A percentile compares a stretch with the other conserved stretches of the same genome.
phyloP scores from a whole-genome alignment of 768 basidiomycete genomes.

The Multifurca ochricompacta region DNA sequence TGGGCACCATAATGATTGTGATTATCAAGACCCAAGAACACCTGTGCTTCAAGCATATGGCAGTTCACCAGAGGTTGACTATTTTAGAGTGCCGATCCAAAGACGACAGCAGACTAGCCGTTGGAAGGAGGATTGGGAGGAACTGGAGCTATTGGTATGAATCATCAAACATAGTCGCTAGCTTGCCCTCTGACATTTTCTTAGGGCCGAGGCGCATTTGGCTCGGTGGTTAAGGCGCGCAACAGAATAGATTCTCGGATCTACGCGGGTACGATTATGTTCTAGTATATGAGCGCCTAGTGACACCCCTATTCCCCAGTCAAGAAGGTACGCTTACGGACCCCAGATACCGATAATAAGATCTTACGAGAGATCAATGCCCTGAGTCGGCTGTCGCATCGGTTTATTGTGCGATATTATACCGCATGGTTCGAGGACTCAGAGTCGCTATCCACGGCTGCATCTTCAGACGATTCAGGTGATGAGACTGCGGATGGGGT shows the following conservation, averaged over 20 bases:
- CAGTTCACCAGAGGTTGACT: conserved; percentile 61
- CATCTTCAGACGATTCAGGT: conserved; percentile 40
- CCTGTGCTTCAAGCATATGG: conserved; percentile 39
- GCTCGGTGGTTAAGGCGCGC: conserved; percentile 90
- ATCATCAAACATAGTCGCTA: conserved; percentile 5
- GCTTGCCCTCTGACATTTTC: not conserved
- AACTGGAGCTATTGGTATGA: conserved; percentile 70
- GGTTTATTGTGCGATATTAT: conserved; percentile 87
- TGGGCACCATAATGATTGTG: not conserved
- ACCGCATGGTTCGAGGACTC: conserved; percentile 83
- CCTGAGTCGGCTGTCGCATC: conserved; percentile 79
- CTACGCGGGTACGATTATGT: conserved; percentile 53
- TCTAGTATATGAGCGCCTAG: not conserved
- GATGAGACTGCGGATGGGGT: conserved; percentile 36
- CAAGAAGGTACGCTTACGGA: conserved; percentile 81
- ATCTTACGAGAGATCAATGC: conserved; percentile 90
- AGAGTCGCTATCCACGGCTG: conserved; percentile 42
- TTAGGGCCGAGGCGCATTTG: conserved; percentile 85
- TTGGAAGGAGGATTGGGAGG: conserved; percentile 94
- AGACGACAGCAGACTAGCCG: conserved; percentile 53
- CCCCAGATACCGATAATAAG: conserved; percentile 71
- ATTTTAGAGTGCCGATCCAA: conserved; percentile 39
- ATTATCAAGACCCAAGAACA: conserved; percentile 37
- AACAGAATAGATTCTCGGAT: conserved; percentile 82
- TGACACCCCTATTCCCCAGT: conserved; percentile 36